phyloP scores from a whole-genome alignment of 768 basidiomycete species.

The Rickenella mellea region DNA sequence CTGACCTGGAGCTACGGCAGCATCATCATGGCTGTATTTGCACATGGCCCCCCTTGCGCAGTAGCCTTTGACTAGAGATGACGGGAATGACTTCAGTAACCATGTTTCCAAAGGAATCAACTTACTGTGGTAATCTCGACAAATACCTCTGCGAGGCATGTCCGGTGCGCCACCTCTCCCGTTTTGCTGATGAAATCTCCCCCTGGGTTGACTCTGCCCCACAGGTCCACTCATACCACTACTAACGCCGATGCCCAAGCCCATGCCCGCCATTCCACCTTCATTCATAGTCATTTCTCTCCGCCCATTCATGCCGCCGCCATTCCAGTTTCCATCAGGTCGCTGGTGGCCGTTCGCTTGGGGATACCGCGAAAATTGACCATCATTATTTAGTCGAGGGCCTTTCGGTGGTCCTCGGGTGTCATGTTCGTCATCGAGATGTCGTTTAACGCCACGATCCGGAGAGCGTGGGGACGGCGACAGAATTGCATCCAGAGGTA shows the following conservation, averaged over 20 bases:
- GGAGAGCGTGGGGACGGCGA: constrained; percentile 34
- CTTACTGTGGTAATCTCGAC: constrained; percentile 91
- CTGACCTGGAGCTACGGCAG: constrained; percentile 69
- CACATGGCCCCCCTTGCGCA: constrained; percentile 83
- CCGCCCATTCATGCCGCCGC: constrained; percentile 23
- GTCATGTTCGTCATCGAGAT: constrained; percentile 53
- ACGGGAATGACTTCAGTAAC: constrained; percentile 7
- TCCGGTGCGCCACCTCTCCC: constrained; percentile 1
- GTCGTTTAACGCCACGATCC: constrained; percentile 56
- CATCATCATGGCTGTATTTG: constrained; percentile 89
- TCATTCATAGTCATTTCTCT: constrained; percentile 19
- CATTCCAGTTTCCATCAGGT: constrained; percentile 35
- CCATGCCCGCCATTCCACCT: constrained; percentile 15
- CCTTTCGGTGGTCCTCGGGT: constrained; percentile 58
- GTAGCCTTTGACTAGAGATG: constrained; percentile 69
- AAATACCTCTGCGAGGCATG: constrained; percentile 44
- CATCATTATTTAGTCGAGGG: constrained; percentile 54
- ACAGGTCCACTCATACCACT: constrained; percentile 14
- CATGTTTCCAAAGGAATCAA: constrained; percentile 10
- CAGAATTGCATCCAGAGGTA: constrained; percentile 61
- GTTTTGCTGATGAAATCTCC: constrained; percentile 2
- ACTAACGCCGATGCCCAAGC: constrained; percentile 14
- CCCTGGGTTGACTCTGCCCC: too few relatives aligned
- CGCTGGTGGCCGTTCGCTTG: constrained; percentile 30
- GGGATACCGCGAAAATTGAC: constrained; percentile 56